These are phyloP conservation scores for Trypanosomatidae sp. DNA, from an alignment of 208 protist genomes.

Conservation along the genomic window DNA sequence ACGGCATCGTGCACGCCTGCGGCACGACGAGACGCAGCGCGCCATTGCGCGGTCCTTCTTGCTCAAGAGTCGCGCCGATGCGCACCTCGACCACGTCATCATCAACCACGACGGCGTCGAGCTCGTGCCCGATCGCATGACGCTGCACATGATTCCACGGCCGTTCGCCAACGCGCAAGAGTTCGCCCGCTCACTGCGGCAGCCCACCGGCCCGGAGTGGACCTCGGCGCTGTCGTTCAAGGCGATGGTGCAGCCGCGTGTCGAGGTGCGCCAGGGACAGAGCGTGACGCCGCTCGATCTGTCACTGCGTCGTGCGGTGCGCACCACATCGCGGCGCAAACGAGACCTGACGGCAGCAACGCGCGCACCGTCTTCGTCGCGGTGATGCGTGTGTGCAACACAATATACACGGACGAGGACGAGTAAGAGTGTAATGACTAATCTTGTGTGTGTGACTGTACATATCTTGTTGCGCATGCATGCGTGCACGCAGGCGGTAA, in stretches of 20 bases:
- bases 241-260: conserved; percentile 63
- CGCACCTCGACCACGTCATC: conserved; percentile 81
- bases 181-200: conserved; percentile 84
- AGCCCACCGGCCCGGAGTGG: conserved; percentile 84
- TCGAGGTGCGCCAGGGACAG: conserved; percentile 75
- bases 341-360: too few species aligned
- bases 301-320: conserved; percentile 37
- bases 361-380: background rate
- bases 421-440: too few species aligned
- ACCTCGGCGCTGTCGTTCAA: conserved; percentile 73
- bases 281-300: conserved; percentile 64
- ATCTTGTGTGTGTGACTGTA: too few species aligned
- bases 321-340: conserved; percentile 73
- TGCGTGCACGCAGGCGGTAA: too few species aligned
- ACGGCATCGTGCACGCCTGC: conserved; percentile 47
- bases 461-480: too few species aligned
- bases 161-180: conserved; percentile 85
- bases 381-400: too few species aligned
- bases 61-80: conserved; percentile 77
- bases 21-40: conserved; percentile 30
- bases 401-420: too few species aligned
- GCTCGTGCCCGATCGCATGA: conserved; percentile 80
- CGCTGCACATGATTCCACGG: conserved; percentile 82
- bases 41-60: conserved; percentile 64
- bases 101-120: conserved; percentile 90